A percentile compares a stretch with the other conserved stretches of the same genome.
Conservation (phyloP, 2,329 filamentous ascomycete genomes). For the Ascocoryne sarcoides region DNA sequence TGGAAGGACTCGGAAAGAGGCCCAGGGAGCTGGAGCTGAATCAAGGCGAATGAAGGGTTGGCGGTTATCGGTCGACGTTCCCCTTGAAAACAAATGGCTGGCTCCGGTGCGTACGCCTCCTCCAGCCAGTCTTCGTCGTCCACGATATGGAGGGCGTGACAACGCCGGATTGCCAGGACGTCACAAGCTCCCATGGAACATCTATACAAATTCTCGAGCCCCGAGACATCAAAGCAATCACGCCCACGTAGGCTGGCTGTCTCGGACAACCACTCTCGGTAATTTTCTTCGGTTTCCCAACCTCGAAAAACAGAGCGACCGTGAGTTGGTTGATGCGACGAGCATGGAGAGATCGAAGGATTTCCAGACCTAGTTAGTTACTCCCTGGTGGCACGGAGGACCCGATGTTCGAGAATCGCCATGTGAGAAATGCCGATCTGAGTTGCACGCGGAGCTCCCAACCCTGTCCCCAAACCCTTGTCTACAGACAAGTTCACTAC, state of each 20-base stretch:
- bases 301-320: no score
- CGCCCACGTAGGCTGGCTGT: conserved; percentile 5
- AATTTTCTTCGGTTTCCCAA: no score
- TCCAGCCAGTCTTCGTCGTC: conserved; percentile 20
- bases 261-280: background rate
- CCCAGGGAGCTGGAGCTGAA: no score
- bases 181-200: conserved; percentile 12
- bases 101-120: conserved; percentile 1
- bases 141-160: conserved; percentile 16
- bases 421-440: conserved; percentile 11
- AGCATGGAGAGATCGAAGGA: no score
- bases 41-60: conserved; percentile 12
- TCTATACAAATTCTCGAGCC: conserved; percentile 4
- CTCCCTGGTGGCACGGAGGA: no score
- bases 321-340: no score
- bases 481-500: conserved; percentile 6
- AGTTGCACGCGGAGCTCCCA: conserved; percentile 3
- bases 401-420: conserved; percentile 1
- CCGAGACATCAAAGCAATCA: conserved; percentile 13
- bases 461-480: conserved; percentile 11
- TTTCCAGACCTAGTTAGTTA: no score
- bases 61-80: conserved; percentile 12
- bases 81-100: conserved; percentile 8
- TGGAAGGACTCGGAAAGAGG: no score
- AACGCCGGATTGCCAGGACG: conserved; percentile 5